Evolutionary conservation across 257 asterid genomes (phyloP).

Genomic region (Parsonsia alboflavescens): DNA sequence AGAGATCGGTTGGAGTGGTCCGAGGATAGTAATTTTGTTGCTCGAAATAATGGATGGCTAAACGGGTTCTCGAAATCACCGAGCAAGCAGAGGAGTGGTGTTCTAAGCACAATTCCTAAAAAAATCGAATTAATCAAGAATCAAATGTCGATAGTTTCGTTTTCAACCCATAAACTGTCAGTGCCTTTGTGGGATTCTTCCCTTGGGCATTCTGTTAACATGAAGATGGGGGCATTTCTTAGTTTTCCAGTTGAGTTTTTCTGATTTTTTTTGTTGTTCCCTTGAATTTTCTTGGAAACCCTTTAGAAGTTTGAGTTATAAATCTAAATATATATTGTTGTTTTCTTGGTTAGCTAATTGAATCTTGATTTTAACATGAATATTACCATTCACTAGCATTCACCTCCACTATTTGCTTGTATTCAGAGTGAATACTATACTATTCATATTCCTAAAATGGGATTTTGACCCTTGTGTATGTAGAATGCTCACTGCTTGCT

Average conservation of each 20-base stretch:
- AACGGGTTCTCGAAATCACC: background rate
- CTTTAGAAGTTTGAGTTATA: background rate
- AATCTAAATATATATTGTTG: background rate
- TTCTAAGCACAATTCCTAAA: background rate
- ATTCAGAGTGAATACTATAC: background rate
- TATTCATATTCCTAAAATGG: background rate
- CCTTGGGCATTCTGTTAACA: constrained; percentile 5
- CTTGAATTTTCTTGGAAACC: constrained; percentile 1
- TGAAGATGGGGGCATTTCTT: constrained; percentile 10
- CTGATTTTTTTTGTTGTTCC: background rate
- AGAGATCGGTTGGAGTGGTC: background rate
- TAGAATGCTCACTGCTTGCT: background rate
- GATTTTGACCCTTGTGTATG: background rate
- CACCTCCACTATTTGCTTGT: background rate
- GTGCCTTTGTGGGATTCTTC: constrained; percentile 21
- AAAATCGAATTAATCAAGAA: background rate
- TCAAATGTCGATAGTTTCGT: constrained; percentile 23
- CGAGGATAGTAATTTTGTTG: background rate
- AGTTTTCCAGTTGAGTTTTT: constrained; percentile 16
- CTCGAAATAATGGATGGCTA: background rate
- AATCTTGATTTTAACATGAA: background rate
- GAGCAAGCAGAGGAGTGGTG: background rate
- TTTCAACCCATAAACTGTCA: constrained; percentile 8
- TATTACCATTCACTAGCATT: background rate
- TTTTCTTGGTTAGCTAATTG: background rate